Base-by-base conservation (phyloP, 441 rosid species). In the Corymbia citriodora region DNA sequence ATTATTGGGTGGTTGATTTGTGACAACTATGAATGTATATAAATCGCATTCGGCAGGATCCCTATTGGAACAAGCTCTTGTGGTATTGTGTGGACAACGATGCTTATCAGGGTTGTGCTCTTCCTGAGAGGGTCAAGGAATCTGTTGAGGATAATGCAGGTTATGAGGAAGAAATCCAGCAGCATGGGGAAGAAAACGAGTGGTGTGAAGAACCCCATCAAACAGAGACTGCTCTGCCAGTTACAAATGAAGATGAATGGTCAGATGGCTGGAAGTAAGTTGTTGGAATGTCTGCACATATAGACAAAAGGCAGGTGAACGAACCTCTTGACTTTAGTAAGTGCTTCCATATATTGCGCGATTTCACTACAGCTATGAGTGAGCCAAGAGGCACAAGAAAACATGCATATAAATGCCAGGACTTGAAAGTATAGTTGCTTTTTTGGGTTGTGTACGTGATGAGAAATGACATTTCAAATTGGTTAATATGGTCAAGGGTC, bases 191-290 rank as follows among this genome's bases (percentile, higher is more conserved):
- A 27, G 68, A 45, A 68, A 65, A 87, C 65, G 36, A 54, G 61
- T 52, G 88, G 81, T 23, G 15, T 21, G 55, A 88, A 89, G 94
- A 89, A 52, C 59, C 92, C 48, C 65, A 5, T 88, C 87, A 90
- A 91, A 53, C 91, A 33, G 94, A 91, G 74, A 23, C 74, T 93
- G 89, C 93, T 88, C 59, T 88, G 54, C 95, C 95, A 18, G 91
- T 70, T 36, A 91, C 89, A 53, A 96, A 94, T 59, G 96, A 93
- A 89, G 90, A 91, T 21, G 97, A 96, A 88, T 96, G 98, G 97
- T 95, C 98, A 12, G 99, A 94, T 61, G 96, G 96, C 7, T 96
- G 97, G 98, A 94, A 86, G 87, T 92, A 70, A 87, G n/a, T 45
- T 65, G 85, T 45, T 79, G 52, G 52, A 79, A 40, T 79, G 52